Evolutionary conservation across 2,329 filamentous ascomycete genomes (phyloP).

Genomic region (Periconia macrospinosa): DNA sequence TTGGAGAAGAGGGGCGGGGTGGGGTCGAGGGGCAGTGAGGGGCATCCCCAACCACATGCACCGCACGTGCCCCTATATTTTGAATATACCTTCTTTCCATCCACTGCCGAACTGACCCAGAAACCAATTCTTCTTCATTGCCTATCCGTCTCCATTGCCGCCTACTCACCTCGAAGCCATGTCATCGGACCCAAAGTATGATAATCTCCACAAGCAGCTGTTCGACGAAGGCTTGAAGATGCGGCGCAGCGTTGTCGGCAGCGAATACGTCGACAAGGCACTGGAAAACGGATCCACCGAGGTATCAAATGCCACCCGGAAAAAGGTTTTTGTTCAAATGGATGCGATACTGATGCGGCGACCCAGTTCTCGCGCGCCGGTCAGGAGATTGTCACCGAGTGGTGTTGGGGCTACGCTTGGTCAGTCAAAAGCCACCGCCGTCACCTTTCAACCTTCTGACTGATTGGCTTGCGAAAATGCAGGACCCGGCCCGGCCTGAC

Average conservation of each 20-base stretch:
- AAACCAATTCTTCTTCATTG: no score
- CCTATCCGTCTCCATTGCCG: no score
- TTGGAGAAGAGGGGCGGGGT: no score
- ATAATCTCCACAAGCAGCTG: conserved; percentile 55
- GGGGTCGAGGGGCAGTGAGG: no score
- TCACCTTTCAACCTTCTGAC: no score
- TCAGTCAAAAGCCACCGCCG: neutral
- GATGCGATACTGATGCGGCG: neutral
- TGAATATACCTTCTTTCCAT: no score
- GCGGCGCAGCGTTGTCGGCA: conserved; percentile 63
- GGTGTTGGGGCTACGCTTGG: conserved; percentile 67
- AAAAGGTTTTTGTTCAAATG: no score
- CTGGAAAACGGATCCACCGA: conserved; percentile 59
- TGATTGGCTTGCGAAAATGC: no score
- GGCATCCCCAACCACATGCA: no score
- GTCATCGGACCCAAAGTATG: conserved; percentile 46
- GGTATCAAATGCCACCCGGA: neutral
- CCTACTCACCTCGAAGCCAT: conserved; percentile 22
- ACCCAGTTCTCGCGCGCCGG: conserved; percentile 58
- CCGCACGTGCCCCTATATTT: no score
- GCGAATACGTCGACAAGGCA: conserved; percentile 61
- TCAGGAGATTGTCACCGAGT: conserved; percentile 66
- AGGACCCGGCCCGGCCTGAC: conserved; percentile 61
- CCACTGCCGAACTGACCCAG: no score
- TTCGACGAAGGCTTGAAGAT: conserved; percentile 65